These are phyloP conservation scores for Aspergillus ruber DNA, from an alignment of 2,329 filamentous ascomycete species.

Conservation along the genomic window DNA sequence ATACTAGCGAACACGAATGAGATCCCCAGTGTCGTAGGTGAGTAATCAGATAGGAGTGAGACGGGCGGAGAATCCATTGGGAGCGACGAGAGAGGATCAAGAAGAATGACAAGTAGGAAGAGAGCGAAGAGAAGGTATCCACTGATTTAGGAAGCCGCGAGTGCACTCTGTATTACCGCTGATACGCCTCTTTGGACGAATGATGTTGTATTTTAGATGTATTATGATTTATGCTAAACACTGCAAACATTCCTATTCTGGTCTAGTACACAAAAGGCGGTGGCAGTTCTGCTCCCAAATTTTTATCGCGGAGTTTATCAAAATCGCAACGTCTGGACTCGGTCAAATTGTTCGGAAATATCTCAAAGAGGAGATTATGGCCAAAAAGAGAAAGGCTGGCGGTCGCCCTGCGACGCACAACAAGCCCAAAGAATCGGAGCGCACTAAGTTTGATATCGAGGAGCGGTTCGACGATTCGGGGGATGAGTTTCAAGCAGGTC, in stretches of 20 bases:
- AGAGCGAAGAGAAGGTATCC: slow-evolving; percentile 2
- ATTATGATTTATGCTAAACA: not conserved
- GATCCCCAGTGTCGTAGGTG: slow-evolving; percentile 20
- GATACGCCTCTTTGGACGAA: too few species aligned
- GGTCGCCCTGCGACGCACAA: slow-evolving; percentile 37
- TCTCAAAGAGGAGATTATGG: slow-evolving; percentile 34
- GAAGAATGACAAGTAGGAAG: slow-evolving; percentile 2
- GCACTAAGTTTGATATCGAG: slow-evolving; percentile 33
- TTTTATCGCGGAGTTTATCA: slow-evolving; percentile 25
- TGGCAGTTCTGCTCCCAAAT: slow-evolving; percentile 26
- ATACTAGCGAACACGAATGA: slow-evolving; percentile 27
- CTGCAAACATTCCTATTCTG: slow-evolving; percentile 16
- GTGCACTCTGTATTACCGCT: too few species aligned
- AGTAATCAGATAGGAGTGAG: slow-evolving; percentile 14
- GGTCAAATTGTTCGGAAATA: not conserved
- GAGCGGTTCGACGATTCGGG: slow-evolving; percentile 89
- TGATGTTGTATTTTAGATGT: not conserved
- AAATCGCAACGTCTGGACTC: slow-evolving; percentile 1
- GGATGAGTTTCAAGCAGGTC: slow-evolving; percentile 83
- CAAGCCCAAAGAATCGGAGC: slow-evolving; percentile 18
- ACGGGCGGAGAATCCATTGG: slow-evolving; percentile 18
- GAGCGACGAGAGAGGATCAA: slow-evolving; percentile 7
- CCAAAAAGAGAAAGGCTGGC: slow-evolving; percentile 62
- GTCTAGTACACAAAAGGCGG: slow-evolving; percentile 21
- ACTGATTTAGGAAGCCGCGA: too few species aligned